These are phyloP conservation scores for Cercospora sojina DNA, from an alignment of 2,329 filamentous ascomycete species.

Conservation along the genomic window DNA sequence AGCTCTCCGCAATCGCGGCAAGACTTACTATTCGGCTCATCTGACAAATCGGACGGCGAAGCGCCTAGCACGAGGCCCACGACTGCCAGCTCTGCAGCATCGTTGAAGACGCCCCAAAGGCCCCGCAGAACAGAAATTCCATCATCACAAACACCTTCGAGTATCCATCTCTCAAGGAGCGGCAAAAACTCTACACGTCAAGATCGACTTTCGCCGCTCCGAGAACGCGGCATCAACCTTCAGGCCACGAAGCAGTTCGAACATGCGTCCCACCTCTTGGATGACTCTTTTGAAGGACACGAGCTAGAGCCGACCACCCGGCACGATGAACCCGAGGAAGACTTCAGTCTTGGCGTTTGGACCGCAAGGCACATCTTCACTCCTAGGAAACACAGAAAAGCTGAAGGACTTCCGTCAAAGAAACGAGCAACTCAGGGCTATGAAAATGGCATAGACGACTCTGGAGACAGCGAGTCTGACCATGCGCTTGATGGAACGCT, in stretches of 20 bases:
- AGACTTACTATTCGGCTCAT: neutral
- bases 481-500: neutral
- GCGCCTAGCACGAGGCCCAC: conserved; percentile 17
- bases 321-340: neutral
- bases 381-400: conserved; percentile 10
- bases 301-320: neutral
- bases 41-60: conserved; percentile 9
- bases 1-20: conserved; percentile 8
- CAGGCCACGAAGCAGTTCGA: neutral
- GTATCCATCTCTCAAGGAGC: conserved; percentile 17
- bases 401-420: neutral
- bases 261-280: neutral
- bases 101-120: conserved; percentile 18
- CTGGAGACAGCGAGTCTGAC: neutral
- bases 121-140: conserved; percentile 16
- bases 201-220: conserved; percentile 21
- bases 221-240: conserved; percentile 22
- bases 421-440: conserved; percentile 6
- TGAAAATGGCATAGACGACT: conserved; percentile 4
- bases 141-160: conserved; percentile 25
- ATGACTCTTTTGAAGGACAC: neutral
- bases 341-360: neutral
- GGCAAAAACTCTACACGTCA: neutral
- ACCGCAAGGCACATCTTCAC: conserved; percentile 17
- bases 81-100: conserved; percentile 15